Percentiles rank a stretch among this genome's conserved stretches.
These are phyloP conservation scores for Cadophora sp. DNA, from an alignment of 2,329 filamentous ascomycete genomes.

Conservation along the genomic window DNA sequence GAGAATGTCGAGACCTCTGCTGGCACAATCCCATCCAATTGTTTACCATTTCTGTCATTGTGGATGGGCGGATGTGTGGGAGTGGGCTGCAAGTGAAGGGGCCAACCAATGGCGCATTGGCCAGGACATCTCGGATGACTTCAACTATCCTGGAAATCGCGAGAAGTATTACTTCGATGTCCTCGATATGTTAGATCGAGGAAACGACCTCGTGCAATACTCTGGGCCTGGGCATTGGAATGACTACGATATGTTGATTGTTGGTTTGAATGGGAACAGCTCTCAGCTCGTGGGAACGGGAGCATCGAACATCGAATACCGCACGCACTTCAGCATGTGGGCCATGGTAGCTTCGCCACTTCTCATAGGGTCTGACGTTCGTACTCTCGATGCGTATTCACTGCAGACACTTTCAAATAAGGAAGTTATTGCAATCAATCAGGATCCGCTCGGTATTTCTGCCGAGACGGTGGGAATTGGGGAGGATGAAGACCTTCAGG, in stretches of 20 bases:
- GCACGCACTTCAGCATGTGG: constrained; percentile 40
- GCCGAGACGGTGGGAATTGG: constrained; percentile 28
- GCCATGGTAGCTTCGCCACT: constrained; percentile 36
- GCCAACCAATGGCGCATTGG: constrained; percentile 58
- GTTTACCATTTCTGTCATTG: constrained; percentile 61
- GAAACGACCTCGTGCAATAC: constrained; percentile 53
- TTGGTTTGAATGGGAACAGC: constrained; percentile 37
- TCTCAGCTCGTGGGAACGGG: constrained; percentile 51
- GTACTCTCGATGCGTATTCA: constrained; percentile 27
- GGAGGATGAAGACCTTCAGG: constrained; percentile 27
- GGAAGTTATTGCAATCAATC: constrained; percentile 49
- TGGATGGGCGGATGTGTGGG: constrained; percentile 54
- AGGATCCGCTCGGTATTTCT: constrained; percentile 42
- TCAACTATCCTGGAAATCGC: constrained; percentile 38
- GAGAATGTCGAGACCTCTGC: constrained; percentile 58
- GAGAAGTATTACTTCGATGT: constrained; percentile 39
- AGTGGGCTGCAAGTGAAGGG: constrained; percentile 46
- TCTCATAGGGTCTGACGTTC: constrained; percentile 38
- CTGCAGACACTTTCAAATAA: constrained; percentile 37
- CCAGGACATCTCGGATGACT: constrained; percentile 49
- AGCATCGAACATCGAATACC: constrained; percentile 42
- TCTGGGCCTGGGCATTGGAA: constrained; percentile 57
- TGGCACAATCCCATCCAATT: constrained; percentile 52
- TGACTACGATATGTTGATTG: constrained; percentile 47
- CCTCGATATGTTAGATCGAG: constrained; percentile 55